Base-by-base conservation (phyloP, 202 grass and related monocot genomes). In the Alloteropsis angusta region DNA sequence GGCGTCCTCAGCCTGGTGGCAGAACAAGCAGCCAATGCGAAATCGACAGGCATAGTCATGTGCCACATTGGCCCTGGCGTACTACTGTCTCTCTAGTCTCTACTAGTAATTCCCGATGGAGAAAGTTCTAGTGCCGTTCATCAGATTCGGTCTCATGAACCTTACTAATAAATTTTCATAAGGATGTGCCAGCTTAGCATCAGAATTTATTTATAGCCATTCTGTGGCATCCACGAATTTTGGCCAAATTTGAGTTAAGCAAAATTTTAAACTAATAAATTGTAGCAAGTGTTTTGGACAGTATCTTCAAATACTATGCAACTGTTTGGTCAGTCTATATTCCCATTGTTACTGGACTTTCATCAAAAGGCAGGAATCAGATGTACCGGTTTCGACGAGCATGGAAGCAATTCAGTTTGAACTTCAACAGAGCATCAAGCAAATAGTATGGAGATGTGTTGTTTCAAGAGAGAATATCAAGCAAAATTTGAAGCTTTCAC, bases 21-120 rank as follows among this genome's bases (percentile, higher is more conserved):
- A 48, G 81, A 68, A 54, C 52, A 74, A 28, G 15, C 2, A 38
- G 38, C 86, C 86, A 80, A 80, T 64, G 67, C 9, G n/a, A 61
- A 47, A 69, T 80, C 75, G 38, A 72, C 72, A 71, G 15, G 58
- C 28, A 39, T 10, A 26, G 5, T 45, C 21, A 67, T 67, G 2
- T 25, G 21, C 17, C 13, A 34, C 16, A 15, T 12, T 34, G 45
- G 46, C 45, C 6, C 10, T 13, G 56, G 4, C 12, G 1, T 59
- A 16, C 25, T 30, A 30, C 28, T 30, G n/a, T n/a, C n/a, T n/a
- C n/a, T n/a, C n/a, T n/a, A n/a, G n/a, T n/a, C n/a, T n/a, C n/a
- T n/a, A n/a, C n/a, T 6, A 32, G 56, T 32, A 15, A 60, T 15
- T 60, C 57, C 4, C 38, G 19, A 42, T 42, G 0, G 18, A 21